These are phyloP conservation scores for Trichoderma koningiopsis DNA, from an alignment of 2,329 filamentous ascomycete species.

Conservation along the genomic window DNA sequence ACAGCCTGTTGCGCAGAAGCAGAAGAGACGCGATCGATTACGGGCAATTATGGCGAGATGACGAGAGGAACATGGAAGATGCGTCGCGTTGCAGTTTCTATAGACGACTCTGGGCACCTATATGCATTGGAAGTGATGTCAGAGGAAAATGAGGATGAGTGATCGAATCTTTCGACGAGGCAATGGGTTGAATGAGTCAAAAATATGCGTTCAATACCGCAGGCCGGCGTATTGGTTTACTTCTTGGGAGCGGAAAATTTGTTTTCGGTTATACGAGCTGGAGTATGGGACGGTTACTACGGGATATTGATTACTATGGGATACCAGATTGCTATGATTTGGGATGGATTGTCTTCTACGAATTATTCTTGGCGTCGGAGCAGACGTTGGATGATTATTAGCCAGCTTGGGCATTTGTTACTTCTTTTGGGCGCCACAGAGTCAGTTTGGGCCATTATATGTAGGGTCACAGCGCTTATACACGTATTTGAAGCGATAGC, in stretches of 20 bases:
- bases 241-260: background rate
- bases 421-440: background rate
- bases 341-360: background rate
- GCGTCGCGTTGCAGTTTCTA: background rate
- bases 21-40: conserved; percentile 17
- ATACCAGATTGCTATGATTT: background rate
- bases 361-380: background rate
- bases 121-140: too few relatives aligned
- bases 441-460: background rate
- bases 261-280: background rate
- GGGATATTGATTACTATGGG: background rate
- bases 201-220: background rate
- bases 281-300: background rate
- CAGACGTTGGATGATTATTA: conserved; percentile 1
- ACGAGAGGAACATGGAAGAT: background rate
- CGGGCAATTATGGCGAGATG: background rate
- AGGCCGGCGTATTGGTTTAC: background rate
- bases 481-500: background rate
- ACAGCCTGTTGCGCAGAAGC: background rate
- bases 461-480: background rate
- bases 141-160: background rate
- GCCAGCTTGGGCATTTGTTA: background rate
- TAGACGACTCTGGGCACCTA: background rate
- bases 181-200: background rate
- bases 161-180: background rate